Conservation (phyloP, 495 filamentous ascomycete genomes). For the Platismatia glauca region DNA sequence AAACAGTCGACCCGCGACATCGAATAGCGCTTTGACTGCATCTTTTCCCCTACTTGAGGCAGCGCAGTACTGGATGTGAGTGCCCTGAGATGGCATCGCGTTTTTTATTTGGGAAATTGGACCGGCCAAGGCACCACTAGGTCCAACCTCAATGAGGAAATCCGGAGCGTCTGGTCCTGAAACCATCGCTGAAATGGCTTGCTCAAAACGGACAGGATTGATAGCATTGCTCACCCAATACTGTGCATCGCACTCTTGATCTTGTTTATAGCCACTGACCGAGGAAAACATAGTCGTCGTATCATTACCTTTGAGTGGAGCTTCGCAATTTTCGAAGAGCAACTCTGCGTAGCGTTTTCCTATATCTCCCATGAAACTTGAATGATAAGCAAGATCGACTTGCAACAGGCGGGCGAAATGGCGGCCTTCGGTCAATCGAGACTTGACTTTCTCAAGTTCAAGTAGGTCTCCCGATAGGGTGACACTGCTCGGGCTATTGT, state of each 20-base stretch:
- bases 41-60: constrained; percentile 3
- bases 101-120: constrained; percentile 27
- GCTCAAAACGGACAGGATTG: constrained; percentile 28
- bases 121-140: constrained; percentile 27
- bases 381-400: constrained; percentile 36
- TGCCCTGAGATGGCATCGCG: too few species aligned
- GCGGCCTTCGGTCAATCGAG: constrained; percentile 16
- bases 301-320: too few species aligned
- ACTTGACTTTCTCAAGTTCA: constrained; percentile 23
- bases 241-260: neutral
- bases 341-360: too few species aligned
- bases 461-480: constrained; percentile 26
- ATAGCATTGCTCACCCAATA: constrained; percentile 34
- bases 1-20: too few species aligned
- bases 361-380: neutral
- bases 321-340: constrained; percentile 1
- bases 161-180: neutral
- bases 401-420: constrained; percentile 24
- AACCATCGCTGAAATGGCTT: constrained; percentile 22
- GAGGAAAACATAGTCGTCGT: constrained; percentile 33
- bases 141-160: constrained; percentile 31
- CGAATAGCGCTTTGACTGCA: neutral
- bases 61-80: too few species aligned
- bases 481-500: constrained; percentile 28
- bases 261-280: constrained; percentile 29